phyloP scores from a whole-genome alignment of 2,329 filamentous ascomycete species.

The Phaeosphaeriaceae sp. region DNA sequence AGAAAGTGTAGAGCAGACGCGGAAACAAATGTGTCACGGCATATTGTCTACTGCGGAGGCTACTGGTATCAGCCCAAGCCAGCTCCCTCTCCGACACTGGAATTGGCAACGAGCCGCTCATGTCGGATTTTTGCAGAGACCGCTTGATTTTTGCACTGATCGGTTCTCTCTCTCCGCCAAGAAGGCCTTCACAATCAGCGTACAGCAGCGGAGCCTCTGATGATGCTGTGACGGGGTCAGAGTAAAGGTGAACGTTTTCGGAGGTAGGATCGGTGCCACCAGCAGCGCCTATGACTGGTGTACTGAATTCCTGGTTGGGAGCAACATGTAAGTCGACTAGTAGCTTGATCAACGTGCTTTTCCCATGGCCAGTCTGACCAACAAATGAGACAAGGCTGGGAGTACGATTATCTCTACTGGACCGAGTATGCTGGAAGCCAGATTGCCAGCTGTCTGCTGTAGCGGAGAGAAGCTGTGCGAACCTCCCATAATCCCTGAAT shows the following conservation, averaged over 20 bases:
- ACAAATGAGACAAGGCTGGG: constrained; percentile 52
- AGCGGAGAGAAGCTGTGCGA: neutral
- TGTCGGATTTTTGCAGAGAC: constrained; percentile 42
- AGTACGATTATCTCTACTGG: neutral
- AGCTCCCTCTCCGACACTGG: constrained; percentile 3
- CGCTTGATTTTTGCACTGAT: constrained; percentile 44
- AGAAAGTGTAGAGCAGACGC: constrained; percentile 53
- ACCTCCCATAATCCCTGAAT: neutral
- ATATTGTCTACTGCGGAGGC: constrained; percentile 42
- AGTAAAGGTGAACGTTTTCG: constrained; percentile 53
- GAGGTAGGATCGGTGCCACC: constrained; percentile 20
- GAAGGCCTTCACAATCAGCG: constrained; percentile 62
- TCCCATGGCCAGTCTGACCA: constrained; percentile 56
- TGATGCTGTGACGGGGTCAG: constrained; percentile 53
- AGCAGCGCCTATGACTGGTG: constrained; percentile 17
- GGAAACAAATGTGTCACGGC: constrained; percentile 51
- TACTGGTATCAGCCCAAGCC: constrained; percentile 19
- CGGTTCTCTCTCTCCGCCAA: constrained; percentile 56
- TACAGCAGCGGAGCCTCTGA: constrained; percentile 54
- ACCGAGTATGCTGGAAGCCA: neutral
- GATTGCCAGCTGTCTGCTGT: neutral
- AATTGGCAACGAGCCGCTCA: neutral
- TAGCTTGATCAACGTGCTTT: constrained; percentile 59
- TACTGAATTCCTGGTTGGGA: constrained; percentile 24
- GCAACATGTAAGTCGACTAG: constrained; percentile 44